Conservation (phyloP, 2,329 filamentous ascomycete species). For the Madurella mycetomatis region DNA sequence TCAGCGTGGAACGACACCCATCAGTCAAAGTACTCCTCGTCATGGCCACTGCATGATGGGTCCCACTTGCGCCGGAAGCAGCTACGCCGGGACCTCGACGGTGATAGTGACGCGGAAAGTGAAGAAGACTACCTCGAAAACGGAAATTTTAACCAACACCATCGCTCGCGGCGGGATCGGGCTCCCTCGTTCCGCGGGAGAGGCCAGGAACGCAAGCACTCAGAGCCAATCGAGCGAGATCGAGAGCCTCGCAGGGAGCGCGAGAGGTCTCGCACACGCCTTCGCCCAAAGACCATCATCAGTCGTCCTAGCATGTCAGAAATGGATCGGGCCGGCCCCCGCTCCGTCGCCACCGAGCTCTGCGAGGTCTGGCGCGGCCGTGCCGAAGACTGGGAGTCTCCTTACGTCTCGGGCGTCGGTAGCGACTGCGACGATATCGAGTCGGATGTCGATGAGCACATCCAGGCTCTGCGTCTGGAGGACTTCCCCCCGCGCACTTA, state of each 20-base stretch:
- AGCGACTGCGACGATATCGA: slow-evolving; percentile 7
- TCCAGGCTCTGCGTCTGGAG: slow-evolving; percentile 3
- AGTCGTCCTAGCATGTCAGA: slow-evolving; percentile 12
- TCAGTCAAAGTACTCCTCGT: slow-evolving; percentile 21
- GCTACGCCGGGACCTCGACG: slow-evolving; percentile 2
- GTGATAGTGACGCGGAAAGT: slow-evolving; percentile 16
- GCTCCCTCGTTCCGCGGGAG: not conserved
- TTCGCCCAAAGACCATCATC: slow-evolving; percentile 1
- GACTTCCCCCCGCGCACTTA: slow-evolving; percentile 3
- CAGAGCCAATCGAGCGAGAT: not conserved
- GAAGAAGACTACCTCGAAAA: slow-evolving; percentile 5
- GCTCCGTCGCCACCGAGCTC: slow-evolving; percentile 18
- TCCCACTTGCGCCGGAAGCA: slow-evolving; percentile 2
- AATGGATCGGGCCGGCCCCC: slow-evolving; percentile 11
- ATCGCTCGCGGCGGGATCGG: not conserved
- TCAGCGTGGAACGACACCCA: slow-evolving; percentile 8
- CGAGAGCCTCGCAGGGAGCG: not conserved
- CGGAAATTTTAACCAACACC: not conserved
- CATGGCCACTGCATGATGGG: slow-evolving; percentile 18
- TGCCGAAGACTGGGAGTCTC: slow-evolving; percentile 26
- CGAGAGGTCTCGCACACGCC: not conserved
- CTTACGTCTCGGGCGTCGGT: slow-evolving; percentile 19
- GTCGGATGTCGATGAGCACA: slow-evolving; percentile 5
- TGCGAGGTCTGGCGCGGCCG: slow-evolving; percentile 26
- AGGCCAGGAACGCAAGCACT: not conserved